Base-by-base conservation (phyloP, 23 red algal genomes). In the Gracilariopsis chorda region DNA sequence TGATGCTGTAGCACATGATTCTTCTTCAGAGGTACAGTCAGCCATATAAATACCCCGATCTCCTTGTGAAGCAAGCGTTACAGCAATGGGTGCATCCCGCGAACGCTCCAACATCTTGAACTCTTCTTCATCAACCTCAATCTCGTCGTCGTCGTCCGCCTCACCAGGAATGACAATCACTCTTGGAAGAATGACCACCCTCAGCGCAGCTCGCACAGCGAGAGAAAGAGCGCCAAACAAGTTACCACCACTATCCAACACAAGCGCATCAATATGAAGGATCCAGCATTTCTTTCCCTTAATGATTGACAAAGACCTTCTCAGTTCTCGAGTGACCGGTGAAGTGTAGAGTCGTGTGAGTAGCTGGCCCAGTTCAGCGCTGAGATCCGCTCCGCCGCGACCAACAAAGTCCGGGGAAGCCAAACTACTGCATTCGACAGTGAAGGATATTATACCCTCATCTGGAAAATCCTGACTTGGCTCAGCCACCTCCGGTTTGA, bases 231-330 rank as follows among this genome's bases (percentile, higher is more conserved):
- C 93, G 24, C 88, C 93, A 47, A 84, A 77, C 41, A 89, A 48
- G 48, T 82, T 80, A 16, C 93, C 93, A 19, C 93, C 93, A 13
- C 76, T 71, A 32, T 82, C 83, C 25, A 95, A 72, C 33, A 95
- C 93, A 58, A 95, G 47, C 21, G 82, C 88, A 59, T 95, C 93
- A 19, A 95, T 64, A 49, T 88, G 62, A 20, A 95, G 63, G 11
- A 95, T 29, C 93, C 93, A 95, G 48, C 83, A 89, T 55, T 86
- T 81, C 41, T 73, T 56, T n/a, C 74, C 61, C 34, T 40, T 67
- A 72, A 90, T 90, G 9, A 94, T 49, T 28, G 35, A 59, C 10
- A 94, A 51, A n/a, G 69, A 67, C 14, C 64, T 73, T 34, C 88
- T 48, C 20, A 87, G 47, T 27, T 63, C 81, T 29, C 76, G 40